Conservation (phyloP, 176 grass and related monocot species). For the Bromus sterilis region DNA sequence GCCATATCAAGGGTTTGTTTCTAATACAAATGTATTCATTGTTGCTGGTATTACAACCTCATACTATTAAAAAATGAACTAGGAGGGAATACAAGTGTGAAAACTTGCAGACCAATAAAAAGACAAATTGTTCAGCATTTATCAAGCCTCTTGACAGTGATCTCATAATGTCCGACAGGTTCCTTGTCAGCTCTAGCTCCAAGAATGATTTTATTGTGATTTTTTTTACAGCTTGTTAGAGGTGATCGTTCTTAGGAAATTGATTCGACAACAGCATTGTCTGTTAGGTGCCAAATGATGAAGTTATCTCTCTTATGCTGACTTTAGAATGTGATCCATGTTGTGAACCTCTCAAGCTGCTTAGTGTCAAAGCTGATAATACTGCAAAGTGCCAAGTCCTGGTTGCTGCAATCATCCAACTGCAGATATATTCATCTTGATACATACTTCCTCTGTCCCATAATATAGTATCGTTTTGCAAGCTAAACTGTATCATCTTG, state of each 20-base stretch:
- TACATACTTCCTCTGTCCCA: background rate
- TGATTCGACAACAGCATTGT: background rate
- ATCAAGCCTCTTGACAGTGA: too few species aligned
- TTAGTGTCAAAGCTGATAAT: background rate
- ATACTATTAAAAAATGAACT: too few species aligned
- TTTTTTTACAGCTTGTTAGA: background rate
- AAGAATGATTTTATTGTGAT: background rate
- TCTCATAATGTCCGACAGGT: too few species aligned
- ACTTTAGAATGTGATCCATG: background rate
- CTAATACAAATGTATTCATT: background rate
- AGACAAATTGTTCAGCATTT: too few species aligned
- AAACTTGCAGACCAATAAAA: too few species aligned
- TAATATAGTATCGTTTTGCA: too few species aligned
- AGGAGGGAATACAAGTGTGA: too few species aligned
- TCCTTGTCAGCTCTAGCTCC: too few species aligned
- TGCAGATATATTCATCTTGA: background rate
- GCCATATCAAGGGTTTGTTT: background rate
- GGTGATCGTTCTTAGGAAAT: background rate
- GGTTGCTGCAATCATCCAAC: background rate
- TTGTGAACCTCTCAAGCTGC: background rate
- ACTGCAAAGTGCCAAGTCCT: background rate
- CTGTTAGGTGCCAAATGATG: background rate
- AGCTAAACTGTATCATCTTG: too few species aligned
- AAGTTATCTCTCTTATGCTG: background rate
- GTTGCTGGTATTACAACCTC: too few species aligned